These are phyloP conservation scores for Guadua angustifolia DNA, from an alignment of 176 grass and related monocot genomes.

Conservation along the genomic window DNA sequence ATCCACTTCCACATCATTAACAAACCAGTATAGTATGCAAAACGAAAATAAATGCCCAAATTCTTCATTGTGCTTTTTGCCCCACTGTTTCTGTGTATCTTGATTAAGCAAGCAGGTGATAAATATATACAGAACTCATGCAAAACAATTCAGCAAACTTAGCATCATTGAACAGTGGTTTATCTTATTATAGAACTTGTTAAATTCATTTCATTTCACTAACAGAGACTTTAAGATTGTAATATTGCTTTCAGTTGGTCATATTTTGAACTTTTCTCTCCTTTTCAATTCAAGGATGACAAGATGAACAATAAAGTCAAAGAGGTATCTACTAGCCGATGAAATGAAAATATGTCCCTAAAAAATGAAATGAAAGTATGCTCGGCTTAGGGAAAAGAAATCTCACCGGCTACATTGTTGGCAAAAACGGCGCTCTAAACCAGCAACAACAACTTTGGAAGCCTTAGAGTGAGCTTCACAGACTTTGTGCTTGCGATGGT, in stretches of 20 bases:
- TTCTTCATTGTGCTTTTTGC: not conserved
- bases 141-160: not conserved
- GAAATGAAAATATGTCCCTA: not conserved
- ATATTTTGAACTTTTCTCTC: not conserved
- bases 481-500: conserved; percentile 87
- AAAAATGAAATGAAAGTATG: not conserved
- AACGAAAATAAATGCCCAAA: not conserved
- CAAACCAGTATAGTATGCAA: not conserved
- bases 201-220: not conserved
- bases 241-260: not conserved
- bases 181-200: not conserved
- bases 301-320: not conserved
- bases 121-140: not conserved
- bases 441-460: conserved; percentile 70
- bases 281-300: not conserved
- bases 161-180: not conserved
- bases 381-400: not conserved
- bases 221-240: not conserved
- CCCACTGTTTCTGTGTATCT: not conserved
- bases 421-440: conserved; percentile 90
- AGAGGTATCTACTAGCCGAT: not conserved
- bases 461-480: conserved; percentile 80
- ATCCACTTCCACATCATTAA: not conserved
- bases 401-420: conserved; percentile 96
- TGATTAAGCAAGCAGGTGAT: not conserved